phyloP scores from a whole-genome alignment of 768 basidiomycete species.

The Pleurotus tuber-regium region DNA sequence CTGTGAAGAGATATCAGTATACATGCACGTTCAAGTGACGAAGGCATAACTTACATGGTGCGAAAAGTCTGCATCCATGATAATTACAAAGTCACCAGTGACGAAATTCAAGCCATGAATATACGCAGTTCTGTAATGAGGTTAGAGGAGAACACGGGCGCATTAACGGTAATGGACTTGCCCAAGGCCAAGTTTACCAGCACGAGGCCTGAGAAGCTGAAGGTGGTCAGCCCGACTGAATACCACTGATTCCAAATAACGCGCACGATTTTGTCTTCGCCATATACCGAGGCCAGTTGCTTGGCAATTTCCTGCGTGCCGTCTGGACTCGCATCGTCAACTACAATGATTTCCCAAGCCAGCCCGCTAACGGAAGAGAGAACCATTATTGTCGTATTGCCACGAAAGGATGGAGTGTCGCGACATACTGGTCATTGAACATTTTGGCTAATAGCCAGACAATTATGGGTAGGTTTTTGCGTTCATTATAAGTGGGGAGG shows the following conservation, averaged over 20 bases:
- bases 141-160: background rate
- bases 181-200: conserved; percentile 92
- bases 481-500: conserved; percentile 91
- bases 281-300: conserved; percentile 77
- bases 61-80: conserved; percentile 97
- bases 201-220: conserved; percentile 79
- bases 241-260: background rate
- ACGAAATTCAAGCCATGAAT: conserved; percentile 89
- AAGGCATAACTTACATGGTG: conserved; percentile 67
- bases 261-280: conserved; percentile 76
- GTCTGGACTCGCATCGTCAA: conserved; percentile 91
- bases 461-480: conserved; percentile 88
- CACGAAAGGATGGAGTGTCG: background rate
- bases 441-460: conserved; percentile 80
- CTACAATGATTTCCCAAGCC: conserved; percentile 86
- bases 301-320: conserved; percentile 87
- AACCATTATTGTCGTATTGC: conserved; percentile 11
- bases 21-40: background rate
- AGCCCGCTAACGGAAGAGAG: conserved; percentile 50
- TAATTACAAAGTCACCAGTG: conserved; percentile 90
- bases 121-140: conserved; percentile 72
- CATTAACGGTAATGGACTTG: conserved; percentile 27
- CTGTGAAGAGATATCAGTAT: conserved; percentile 34
- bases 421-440: conserved; percentile 74
- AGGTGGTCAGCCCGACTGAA: background rate